A percentile compares a stretch with the other conserved stretches of the same genome.
Evolutionary conservation across 2,329 filamentous ascomycete species (phyloP).

Genomic region (Penicillium sp.): DNA sequence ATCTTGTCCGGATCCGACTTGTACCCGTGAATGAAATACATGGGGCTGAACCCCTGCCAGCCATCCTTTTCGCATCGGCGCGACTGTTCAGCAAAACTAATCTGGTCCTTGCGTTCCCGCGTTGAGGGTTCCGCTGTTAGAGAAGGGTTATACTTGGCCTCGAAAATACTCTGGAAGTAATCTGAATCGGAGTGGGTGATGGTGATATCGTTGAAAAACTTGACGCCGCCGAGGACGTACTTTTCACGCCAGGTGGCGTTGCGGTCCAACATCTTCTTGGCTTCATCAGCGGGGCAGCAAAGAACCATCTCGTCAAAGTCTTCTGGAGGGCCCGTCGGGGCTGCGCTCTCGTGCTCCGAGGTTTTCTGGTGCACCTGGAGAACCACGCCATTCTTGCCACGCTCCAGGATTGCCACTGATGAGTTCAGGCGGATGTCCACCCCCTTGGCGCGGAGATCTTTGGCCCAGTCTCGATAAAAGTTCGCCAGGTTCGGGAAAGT

Average conservation of each 20-base stretch:
- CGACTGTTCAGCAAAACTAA: conserved; percentile 43
- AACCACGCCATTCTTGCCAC: conserved; percentile 47
- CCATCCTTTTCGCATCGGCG: conserved; percentile 29
- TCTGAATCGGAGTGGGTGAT: conserved; percentile 54
- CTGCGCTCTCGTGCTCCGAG: conserved; percentile 2
- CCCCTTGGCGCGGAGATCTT: conserved; percentile 46
- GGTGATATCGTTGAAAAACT: conserved; percentile 58
- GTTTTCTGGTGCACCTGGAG: conserved; percentile 30
- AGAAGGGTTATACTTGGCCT: conserved; percentile 47
- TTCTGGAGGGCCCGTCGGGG: conserved; percentile 32
- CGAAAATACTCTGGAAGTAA: conserved; percentile 55
- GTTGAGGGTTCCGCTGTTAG: conserved; percentile 44
- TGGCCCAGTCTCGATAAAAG: conserved; percentile 54
- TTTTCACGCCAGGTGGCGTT: conserved; percentile 56
- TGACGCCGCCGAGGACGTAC: conserved; percentile 63
- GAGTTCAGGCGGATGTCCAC: conserved; percentile 48
- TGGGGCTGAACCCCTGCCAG: conserved; percentile 47
- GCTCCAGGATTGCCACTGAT: conserved; percentile 38
- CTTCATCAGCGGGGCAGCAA: conserved; percentile 51
- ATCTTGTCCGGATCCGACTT: conserved; percentile 48
- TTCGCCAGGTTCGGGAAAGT: conserved; percentile 55
- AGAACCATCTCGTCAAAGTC: conserved; percentile 55
- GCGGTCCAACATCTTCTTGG: conserved; percentile 48
- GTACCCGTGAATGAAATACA: conserved; percentile 58
- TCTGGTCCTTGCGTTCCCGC: conserved; percentile 42